phyloP scores from a whole-genome alignment of 2,329 filamentous ascomycete species.

The Alternaria solani region DNA sequence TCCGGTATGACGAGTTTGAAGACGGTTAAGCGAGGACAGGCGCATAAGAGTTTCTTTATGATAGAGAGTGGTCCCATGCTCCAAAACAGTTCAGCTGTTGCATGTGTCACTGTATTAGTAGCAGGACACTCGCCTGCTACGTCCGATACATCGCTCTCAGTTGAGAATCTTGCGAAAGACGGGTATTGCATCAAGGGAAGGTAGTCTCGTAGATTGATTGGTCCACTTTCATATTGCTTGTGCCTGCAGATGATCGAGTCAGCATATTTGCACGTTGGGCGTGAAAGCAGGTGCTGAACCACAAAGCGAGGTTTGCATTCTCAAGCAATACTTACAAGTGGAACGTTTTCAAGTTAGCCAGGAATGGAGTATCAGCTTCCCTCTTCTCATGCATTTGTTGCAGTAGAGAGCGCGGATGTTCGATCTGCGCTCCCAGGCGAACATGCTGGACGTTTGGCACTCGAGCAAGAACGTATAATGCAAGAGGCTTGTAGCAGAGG shows the following conservation, averaged over 20 bases:
- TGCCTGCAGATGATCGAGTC: not conserved
- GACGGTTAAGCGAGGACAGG: not conserved
- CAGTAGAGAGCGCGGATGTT: conserved; percentile 12
- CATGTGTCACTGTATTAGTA: not conserved
- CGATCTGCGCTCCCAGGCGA: conserved; percentile 4
- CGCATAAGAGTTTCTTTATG: conserved; percentile 1
- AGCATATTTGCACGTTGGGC: not conserved
- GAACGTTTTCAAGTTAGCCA: conserved; percentile 14
- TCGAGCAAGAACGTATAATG: conserved; percentile 2
- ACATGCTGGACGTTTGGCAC: conserved; percentile 13
- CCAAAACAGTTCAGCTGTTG: conserved; percentile 7
- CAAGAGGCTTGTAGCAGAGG: conserved; percentile 11
- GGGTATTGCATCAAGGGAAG: conserved; percentile 10
- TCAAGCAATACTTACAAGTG: conserved; percentile 2
- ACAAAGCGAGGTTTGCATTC: not conserved
- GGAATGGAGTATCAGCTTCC: conserved; percentile 1
- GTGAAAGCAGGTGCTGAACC: not conserved
- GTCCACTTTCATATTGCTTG: conserved; percentile 11
- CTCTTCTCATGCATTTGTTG: conserved; percentile 8
- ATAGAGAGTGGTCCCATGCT: not conserved
- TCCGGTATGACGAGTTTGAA: not conserved
- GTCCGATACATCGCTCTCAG: not conserved
- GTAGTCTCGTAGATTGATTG: conserved; percentile 2
- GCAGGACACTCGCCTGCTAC: not conserved
- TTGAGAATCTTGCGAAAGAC: conserved; percentile 8